Base-by-base conservation (phyloP, 139 green algal genomes). In the Zygnema circumcarinatum region DNA sequence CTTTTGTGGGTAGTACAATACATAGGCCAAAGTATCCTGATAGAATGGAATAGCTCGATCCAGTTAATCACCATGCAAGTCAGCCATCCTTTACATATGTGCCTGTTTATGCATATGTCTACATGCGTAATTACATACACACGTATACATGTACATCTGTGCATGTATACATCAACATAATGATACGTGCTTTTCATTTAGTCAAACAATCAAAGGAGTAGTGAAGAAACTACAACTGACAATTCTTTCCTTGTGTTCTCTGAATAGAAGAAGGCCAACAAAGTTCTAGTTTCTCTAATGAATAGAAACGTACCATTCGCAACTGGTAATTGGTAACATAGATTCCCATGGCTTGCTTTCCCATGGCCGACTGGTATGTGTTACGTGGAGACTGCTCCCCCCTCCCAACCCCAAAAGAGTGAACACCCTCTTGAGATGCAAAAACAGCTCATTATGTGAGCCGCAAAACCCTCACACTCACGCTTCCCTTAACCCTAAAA, bases 1-100 rank as follows among this genome's bases (percentile, higher is more conserved):
- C 93, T 92, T 96, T 90, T 99, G 97, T 0, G 97, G 95, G 93
- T 98, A 98, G 93, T 97, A 98, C 73, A 99, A 93, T 80, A 98
- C 95, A 89, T 98, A 94, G 20, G 81, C 92, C 20, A 94, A 81
- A 74, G 92, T 94, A 74, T 94, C 92, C 82, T 88, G 73, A 3
- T 68, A 52, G 11, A 38, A 84, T 22, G n/a, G 29, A 72, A 72
- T 35, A 72, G n/a, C n/a, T n/a, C n/a, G n/a, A n/a, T n/a, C n/a
- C n/a, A n/a, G n/a, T n/a, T n/a, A n/a, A n/a, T n/a, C n/a, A n/a
- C n/a, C n/a, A n/a, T n/a, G n/a, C n/a, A n/a, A n/a, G n/a, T n/a
- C n/a, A n/a, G n/a, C n/a, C n/a, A n/a, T n/a, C n/a, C n/a, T n/a
- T n/a, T n/a, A n/a, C n/a, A n/a, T n/a, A n/a, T n/a, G n/a, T n/a